Conservation (phyloP, 768 basidiomycete genomes). For the Russula sp. region DNA sequence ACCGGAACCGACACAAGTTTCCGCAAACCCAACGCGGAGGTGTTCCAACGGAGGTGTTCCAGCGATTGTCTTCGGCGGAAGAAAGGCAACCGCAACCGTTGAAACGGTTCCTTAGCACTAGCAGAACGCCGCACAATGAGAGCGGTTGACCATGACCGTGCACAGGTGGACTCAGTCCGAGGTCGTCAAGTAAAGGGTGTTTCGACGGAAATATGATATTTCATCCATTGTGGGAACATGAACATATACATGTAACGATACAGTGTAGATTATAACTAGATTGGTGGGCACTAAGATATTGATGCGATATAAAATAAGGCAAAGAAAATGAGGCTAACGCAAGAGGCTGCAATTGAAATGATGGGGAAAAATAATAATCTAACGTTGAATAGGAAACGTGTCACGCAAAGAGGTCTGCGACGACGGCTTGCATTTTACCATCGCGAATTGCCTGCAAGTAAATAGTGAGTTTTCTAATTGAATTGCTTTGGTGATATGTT, state of each 20-base stretch:
- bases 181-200: not conserved
- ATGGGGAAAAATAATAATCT: not conserved
- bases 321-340: not conserved
- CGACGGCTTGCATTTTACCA: slow-evolving; percentile 58
- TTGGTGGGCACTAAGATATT: not conserved
- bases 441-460: slow-evolving; percentile 54
- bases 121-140: not conserved
- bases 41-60: not conserved
- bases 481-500: not conserved
- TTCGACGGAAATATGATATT: not conserved
- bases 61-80: not conserved
- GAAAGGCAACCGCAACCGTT: not conserved
- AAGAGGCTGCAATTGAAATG: not conserved
- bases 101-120: not conserved
- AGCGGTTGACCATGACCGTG: not conserved
- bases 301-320: not conserved
- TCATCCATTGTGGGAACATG: not conserved
- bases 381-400: not conserved
- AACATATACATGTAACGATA: not conserved
- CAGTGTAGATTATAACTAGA: not conserved
- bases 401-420: slow-evolving; percentile 50
- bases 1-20: not conserved
- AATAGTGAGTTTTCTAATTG: not conserved
- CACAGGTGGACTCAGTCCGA: not conserved
- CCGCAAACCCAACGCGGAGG: no score